Conservation (phyloP, 2,329 filamentous ascomycete species). For the Purpureocillium takamizusanense region DNA sequence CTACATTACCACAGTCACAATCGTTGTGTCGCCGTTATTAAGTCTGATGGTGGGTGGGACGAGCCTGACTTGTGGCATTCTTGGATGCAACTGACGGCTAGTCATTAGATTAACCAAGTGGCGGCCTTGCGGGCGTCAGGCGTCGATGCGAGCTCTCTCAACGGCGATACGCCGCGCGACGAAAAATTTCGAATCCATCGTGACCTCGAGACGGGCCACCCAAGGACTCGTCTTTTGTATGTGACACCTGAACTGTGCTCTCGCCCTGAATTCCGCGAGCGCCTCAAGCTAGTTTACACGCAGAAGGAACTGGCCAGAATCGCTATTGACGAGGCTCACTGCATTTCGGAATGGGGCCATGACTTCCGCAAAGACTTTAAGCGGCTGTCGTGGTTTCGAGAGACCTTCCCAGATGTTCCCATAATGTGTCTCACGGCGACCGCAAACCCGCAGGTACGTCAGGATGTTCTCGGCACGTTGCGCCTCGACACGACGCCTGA, state of each 20-base stretch:
- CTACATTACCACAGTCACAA: constrained; percentile 56
- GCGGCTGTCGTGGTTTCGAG: constrained; percentile 75
- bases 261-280: constrained; percentile 65
- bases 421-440: constrained; percentile 92
- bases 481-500: constrained; percentile 51
- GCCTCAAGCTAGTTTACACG: constrained; percentile 62
- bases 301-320: constrained; percentile 82
- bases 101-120: constrained; percentile 78
- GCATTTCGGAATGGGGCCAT: constrained; percentile 96
- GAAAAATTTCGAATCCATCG: constrained; percentile 63
- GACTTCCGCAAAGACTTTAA: constrained; percentile 94
- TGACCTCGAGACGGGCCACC: constrained; percentile 83
- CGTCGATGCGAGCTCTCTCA: constrained; percentile 77
- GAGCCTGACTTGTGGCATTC: not conserved
- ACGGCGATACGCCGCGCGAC: constrained; percentile 62
- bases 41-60: constrained; percentile 66
- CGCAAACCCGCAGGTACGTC: constrained; percentile 68
- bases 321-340: constrained; percentile 91
- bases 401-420: constrained; percentile 72
- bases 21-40: constrained; percentile 82
- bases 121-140: constrained; percentile 64
- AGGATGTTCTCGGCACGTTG: constrained; percentile 74
- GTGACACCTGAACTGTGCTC: constrained; percentile 88
- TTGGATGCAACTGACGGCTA: not conserved
- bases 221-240: constrained; percentile 74